Evolutionary conservation across 352 stramenopile genomes (phyloP).

Genomic region (Phytophthora sp.): DNA sequence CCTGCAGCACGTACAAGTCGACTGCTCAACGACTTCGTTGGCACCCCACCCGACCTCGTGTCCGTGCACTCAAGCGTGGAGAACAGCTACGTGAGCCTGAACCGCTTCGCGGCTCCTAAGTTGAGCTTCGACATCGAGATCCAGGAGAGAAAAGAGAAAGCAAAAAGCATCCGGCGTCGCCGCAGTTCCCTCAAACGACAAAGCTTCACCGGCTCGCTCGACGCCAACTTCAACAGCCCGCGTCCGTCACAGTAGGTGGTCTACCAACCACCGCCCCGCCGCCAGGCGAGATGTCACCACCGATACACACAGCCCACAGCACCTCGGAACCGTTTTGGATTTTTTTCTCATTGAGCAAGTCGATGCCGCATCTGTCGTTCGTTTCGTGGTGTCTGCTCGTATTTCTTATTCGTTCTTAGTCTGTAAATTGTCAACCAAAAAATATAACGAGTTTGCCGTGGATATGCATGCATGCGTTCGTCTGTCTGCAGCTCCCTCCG

Average conservation of each 20-base stretch:
- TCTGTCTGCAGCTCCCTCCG: constrained; percentile 16
- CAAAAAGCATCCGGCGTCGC: constrained; percentile 62
- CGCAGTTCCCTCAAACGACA: constrained; percentile 53
- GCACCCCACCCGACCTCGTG: constrained; percentile 62
- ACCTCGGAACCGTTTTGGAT: constrained; percentile 34
- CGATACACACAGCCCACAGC: constrained; percentile 13
- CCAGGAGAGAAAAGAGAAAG: constrained; percentile 77
- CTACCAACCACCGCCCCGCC: constrained; percentile 1
- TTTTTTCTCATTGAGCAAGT: constrained; percentile 17
- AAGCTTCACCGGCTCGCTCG: constrained; percentile 40
- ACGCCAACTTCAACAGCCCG: constrained; percentile 20
- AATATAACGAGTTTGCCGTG: constrained; percentile 21
- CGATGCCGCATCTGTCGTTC: constrained; percentile 18
- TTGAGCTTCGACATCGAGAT: constrained; percentile 72
- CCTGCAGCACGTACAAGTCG: constrained; percentile 50
- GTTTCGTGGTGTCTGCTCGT: constrained; percentile 7
- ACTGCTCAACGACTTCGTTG: constrained; percentile 75
- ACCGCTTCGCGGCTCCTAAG: constrained; percentile 75
- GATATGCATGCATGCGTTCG: constrained; percentile 15
- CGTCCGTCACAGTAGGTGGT: constrained; percentile 24
- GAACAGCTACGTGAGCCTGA: constrained; percentile 81
- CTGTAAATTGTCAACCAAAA: constrained; percentile 36
- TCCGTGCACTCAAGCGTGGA: constrained; percentile 61
- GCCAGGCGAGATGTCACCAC: constrained; percentile 26
- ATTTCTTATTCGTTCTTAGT: constrained; percentile 28